phyloP scores from a whole-genome alignment of 305 asterid genomes.

The Solanum aculeatissimum region DNA sequence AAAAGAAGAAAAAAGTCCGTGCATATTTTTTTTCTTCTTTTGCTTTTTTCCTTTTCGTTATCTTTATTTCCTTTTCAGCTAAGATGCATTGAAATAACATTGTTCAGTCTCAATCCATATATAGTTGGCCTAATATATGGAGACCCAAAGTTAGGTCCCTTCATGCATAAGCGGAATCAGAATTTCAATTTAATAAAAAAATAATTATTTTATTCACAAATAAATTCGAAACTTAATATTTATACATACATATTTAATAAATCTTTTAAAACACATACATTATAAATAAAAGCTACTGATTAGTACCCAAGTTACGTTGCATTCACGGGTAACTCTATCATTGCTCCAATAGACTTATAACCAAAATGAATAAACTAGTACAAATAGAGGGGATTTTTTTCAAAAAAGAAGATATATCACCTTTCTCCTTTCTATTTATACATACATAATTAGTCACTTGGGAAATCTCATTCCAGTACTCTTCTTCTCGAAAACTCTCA shows the following conservation, averaged over 20 bases:
- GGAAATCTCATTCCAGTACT: slow-evolving; percentile 5
- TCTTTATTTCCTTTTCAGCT: not conserved
- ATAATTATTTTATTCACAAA: not conserved
- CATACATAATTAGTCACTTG: slow-evolving; percentile 6
- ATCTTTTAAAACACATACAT: not conserved
- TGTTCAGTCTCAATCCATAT: slow-evolving; percentile 2
- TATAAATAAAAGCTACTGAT: not conserved
- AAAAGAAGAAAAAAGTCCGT: not conserved
- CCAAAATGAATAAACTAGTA: not conserved
- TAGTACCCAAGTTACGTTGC: no score
- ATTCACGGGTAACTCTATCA: slow-evolving; percentile 27
- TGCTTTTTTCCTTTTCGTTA: not conserved
- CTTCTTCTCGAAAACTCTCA: not conserved
- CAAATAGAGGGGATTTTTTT: not conserved
- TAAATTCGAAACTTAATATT: not conserved
- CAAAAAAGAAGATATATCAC: not conserved
- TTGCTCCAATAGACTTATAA: slow-evolving; percentile 19
- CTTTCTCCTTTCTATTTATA: slow-evolving; percentile 5
- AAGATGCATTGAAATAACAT: not conserved
- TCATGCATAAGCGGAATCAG: not conserved
- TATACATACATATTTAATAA: not conserved
- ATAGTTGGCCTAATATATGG: not conserved
- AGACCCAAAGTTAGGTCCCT: slow-evolving; percentile 15
- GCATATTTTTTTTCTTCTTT: not conserved
- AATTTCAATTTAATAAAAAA: not conserved